Evolutionary conservation across 139 green algal genomes (phyloP), one percentile per base, ranked within the genome.

Genomic region (Auxenochlorella pyrenoidosa): DNA sequence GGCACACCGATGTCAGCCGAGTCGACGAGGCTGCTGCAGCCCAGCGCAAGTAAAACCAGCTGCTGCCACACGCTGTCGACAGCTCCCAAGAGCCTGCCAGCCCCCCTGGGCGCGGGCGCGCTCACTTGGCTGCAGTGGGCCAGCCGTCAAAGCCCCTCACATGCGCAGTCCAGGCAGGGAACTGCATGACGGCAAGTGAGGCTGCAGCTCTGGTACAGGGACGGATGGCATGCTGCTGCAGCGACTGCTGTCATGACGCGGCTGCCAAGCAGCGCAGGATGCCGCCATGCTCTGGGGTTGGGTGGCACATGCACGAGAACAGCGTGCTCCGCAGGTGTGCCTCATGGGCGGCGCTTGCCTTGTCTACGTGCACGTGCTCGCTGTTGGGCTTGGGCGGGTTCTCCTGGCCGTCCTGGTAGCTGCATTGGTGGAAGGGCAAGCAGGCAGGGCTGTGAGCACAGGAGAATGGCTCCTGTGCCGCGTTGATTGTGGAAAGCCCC

Each of bases 351-450:
- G n/a, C n/a, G n/a, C n/a, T 75, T 44, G 34, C 68, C 68, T 75
- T 38, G 34, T 75, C 68, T 21, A 75, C 38, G 68, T 75, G 68
- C 68, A 75, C 68, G 68, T 75, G 68, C 68, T 75, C 36, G 68
- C n/a, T 43, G 34, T 26, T 44, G n/a, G 68, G 68, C 68, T 43
- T 38, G 5, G 68, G 68, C 12, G 68, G 68, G n/a, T 75, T 26
- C 68, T 75, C 68, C 68, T 43, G 43, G 68, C 68, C 68, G 68
- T 75, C 68, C 34, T 75, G 68, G 68, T 43, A 75, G 68, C 68
- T 75, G 68, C 34, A 43, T 30, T 1, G 66, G 54, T 24, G 5
- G 1, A 40, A 1, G 4, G 30, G 66, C 0, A 4, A 18, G 66
- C 4, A 71, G 63, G 24, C 21, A 34, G 4, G 28, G 63, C 21